Base-by-base conservation (phyloP, 2,329 filamentous ascomycete species). In the Trichoderma polysporum region DNA sequence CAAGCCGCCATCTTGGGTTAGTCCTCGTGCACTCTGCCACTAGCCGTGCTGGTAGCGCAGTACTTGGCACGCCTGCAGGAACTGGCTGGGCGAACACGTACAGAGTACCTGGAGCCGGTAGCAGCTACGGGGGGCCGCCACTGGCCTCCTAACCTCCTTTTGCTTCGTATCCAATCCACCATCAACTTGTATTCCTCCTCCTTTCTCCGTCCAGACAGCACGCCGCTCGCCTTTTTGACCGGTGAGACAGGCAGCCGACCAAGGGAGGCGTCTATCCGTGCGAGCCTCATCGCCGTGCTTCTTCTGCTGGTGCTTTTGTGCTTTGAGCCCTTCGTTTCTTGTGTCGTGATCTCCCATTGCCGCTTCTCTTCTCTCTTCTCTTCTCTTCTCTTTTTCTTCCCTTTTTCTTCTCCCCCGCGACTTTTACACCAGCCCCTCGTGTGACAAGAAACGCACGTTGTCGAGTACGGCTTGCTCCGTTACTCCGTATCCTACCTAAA, bases 101-200 rank as follows among this genome's bases (percentile, higher is more conserved):
- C 37, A 54, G 37, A 56, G 35, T 33, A 64, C 49, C 50, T 22
- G 35, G 12, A 27, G 27, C 49, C 47, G 52, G 33, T 25, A 27
- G 47, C 47, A 53, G 47, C 59, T 62, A 52, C 59, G 37, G 50
- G 65, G 63, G 57, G 65, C 52, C 19, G 35, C n/a, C 52, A 29
- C 39, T 58, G 54, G 35, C 45, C 66, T 58, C 59, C 54, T 58
- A 68, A 58, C 66, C 66, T 67, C 57, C 65, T 67, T 58, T 65
- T 64, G 65, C 59, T 58, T 63, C 58, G 65, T 67, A 63, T 63
- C 65, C 65, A n/a, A 63, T 65, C 35, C 57, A 57, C 29, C 58
- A 41, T 31, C 27, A 56, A 39, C 60, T 47, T 45, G 50, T 64
- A 33, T 57, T 58, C 58, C 58, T 64, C 66, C 66, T 64, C 60